Percentiles rank a stretch among this genome's conserved stretches.
Conservation (phyloP, 495 filamentous ascomycete genomes). For the Tuber brumale region DNA sequence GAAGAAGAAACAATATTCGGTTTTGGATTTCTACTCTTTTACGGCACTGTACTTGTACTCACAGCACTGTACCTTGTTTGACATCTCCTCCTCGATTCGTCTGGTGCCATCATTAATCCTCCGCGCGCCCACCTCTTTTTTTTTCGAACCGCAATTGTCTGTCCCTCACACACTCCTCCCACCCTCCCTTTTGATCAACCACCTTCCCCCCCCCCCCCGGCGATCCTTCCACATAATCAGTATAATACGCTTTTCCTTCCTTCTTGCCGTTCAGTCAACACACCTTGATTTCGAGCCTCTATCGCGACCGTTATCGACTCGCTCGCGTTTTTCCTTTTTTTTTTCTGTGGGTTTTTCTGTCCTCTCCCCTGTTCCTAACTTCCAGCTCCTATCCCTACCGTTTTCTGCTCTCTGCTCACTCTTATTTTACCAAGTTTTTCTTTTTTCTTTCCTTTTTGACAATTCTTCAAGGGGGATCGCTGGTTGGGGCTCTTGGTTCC, state of each 20-base stretch:
- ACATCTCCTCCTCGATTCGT: constrained; percentile 5
- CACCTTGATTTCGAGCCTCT: constrained; percentile 29
- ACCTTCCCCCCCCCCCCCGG: constrained; percentile 22
- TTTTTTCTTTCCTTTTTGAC: constrained; percentile 11
- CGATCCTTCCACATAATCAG: constrained; percentile 22
- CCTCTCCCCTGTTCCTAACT: constrained; percentile 21
- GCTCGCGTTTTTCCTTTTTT: constrained; percentile 37
- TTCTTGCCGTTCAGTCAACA: constrained; percentile 18
- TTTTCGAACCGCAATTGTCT: constrained; percentile 2
- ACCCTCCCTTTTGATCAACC: constrained; percentile 7
- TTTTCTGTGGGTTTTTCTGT: constrained; percentile 6
- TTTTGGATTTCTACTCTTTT: not conserved
- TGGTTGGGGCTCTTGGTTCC: constrained; percentile 27
- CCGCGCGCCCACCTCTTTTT: constrained; percentile 6
- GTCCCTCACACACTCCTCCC: not conserved
- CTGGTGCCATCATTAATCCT: constrained; percentile 4
- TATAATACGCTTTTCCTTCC: constrained; percentile 20
- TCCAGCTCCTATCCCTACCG: constrained; percentile 2
- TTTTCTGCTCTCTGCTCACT: constrained; percentile 17
- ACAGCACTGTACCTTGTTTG: not conserved
- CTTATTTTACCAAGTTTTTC: not conserved
- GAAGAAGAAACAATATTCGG: not conserved
- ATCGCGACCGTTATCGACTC: constrained; percentile 37
- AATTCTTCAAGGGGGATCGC: constrained; percentile 23
- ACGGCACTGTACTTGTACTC: not conserved